Evolutionary conservation across 1,284 basidiomycete genomes (phyloP).

Genomic region (Irpex sp.): DNA sequence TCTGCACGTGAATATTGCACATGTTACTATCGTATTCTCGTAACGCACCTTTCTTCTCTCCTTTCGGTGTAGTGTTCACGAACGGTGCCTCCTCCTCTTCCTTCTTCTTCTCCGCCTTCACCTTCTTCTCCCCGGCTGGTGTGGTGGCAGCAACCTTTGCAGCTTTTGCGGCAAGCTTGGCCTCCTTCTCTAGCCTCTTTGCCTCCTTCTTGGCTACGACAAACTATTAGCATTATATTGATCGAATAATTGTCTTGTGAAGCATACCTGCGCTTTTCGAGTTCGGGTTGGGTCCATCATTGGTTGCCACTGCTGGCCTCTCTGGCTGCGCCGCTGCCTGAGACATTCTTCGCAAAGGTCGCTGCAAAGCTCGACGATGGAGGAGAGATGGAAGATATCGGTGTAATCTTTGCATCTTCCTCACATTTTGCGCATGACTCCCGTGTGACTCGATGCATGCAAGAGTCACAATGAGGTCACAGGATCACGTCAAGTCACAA

Average conservation of each 20-base stretch:
- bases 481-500: not conserved
- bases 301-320: conserved; percentile 5
- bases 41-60: conserved; percentile 83
- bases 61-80: conserved; percentile 83
- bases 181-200: conserved; percentile 67
- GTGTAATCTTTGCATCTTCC: conserved; percentile 26
- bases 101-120: conserved; percentile 76
- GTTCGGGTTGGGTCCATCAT: conserved; percentile 16
- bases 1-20: not conserved
- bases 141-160: conserved; percentile 46
- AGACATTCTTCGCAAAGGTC: conserved; percentile 22
- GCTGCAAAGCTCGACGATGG: not conserved
- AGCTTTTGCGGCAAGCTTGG: conserved; percentile 77
- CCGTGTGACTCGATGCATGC: not conserved
- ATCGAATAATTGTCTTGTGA: not conserved
- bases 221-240: conserved; percentile 14
- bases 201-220: conserved; percentile 64
- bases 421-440: not conserved
- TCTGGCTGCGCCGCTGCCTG: conserved; percentile 10
- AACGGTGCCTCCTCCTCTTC: conserved; percentile 69
- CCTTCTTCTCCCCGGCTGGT: conserved; percentile 57
- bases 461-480: not conserved
- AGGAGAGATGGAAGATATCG: conserved; percentile 22
- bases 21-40: not conserved
- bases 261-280: conserved; percentile 31